Conservation (phyloP, 306 rosid species). For the Vigna hirtella region DNA sequence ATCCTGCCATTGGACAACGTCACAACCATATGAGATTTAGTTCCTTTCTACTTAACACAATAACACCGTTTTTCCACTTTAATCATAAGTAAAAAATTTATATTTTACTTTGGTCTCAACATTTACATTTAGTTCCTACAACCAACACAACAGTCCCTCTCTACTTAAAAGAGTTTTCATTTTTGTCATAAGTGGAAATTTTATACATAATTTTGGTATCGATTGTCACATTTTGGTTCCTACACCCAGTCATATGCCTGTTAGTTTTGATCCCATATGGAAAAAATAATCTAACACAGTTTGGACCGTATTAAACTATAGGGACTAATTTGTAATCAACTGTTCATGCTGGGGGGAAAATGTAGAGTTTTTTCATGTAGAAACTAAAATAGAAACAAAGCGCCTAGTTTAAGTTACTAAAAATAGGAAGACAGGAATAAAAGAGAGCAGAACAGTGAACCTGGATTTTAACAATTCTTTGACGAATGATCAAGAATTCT, state of each 20-base stretch:
- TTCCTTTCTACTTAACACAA: not conserved
- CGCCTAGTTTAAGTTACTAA: not conserved
- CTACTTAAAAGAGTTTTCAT: not conserved
- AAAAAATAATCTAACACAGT: not conserved
- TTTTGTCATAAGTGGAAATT: not conserved
- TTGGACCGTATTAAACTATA: not conserved
- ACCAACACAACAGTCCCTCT: not conserved
- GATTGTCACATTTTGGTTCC: not conserved
- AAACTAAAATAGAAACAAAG: not conserved
- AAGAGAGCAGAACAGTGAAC: slow-evolving; percentile 47
- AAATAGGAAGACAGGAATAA: slow-evolving; percentile 13
- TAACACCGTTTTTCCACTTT: not conserved
- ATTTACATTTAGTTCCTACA: not conserved
- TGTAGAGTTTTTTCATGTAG: not conserved
- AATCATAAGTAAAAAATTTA: not conserved
- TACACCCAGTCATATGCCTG: not conserved
- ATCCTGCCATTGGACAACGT: not conserved
- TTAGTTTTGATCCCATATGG: not conserved
- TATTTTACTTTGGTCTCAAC: not conserved
- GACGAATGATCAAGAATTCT: slow-evolving; percentile 80
- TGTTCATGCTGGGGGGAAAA: not conserved
- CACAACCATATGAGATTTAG: not conserved
- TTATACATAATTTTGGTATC: not conserved
- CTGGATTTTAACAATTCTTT: slow-evolving; percentile 92
- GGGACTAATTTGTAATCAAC: not conserved